Evolutionary conservation across 192 early-diverging fungal genomes (phyloP).

Genomic region (Dissophora ornata): DNA sequence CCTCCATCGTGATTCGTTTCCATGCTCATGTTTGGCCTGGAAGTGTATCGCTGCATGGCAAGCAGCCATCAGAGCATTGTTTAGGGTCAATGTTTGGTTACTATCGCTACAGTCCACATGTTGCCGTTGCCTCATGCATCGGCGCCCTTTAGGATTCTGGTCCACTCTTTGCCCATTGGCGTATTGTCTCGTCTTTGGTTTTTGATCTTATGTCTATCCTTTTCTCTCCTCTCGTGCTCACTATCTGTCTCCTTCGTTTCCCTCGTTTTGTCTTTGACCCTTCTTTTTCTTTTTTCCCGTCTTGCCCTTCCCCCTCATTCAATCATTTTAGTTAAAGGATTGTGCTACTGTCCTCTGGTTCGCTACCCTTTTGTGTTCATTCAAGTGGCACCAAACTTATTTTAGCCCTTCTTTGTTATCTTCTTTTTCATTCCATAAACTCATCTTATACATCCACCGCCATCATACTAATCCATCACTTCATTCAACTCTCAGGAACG

Average conservation of each 20-base stretch:
- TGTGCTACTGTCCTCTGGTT: constrained; percentile 1
- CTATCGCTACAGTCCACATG: too few species aligned
- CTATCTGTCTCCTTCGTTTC: background rate
- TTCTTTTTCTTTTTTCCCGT: background rate
- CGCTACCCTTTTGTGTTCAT: background rate
- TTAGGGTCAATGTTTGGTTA: too few species aligned
- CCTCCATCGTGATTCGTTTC: too few species aligned
- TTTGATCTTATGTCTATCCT: background rate
- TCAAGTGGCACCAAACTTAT: too few species aligned
- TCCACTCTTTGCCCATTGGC: too few species aligned
- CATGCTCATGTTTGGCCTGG: background rate
- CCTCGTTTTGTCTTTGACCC: background rate
- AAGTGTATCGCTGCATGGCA: too few species aligned
- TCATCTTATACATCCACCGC: background rate
- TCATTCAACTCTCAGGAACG: too few species aligned
- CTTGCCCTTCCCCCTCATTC: background rate
- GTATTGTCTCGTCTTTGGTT: background rate
- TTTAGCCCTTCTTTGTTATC: background rate
- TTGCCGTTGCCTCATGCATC: too few species aligned
- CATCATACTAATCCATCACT: background rate
- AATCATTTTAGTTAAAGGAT: too few species aligned
- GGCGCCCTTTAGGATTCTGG: background rate
- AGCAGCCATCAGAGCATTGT: too few species aligned
- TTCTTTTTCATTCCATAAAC: too few species aligned
- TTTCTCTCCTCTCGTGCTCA: background rate